Evolutionary conservation across 2,329 filamentous ascomycete species (phyloP).

Genomic region (Aaosphaeria arxii): DNA sequence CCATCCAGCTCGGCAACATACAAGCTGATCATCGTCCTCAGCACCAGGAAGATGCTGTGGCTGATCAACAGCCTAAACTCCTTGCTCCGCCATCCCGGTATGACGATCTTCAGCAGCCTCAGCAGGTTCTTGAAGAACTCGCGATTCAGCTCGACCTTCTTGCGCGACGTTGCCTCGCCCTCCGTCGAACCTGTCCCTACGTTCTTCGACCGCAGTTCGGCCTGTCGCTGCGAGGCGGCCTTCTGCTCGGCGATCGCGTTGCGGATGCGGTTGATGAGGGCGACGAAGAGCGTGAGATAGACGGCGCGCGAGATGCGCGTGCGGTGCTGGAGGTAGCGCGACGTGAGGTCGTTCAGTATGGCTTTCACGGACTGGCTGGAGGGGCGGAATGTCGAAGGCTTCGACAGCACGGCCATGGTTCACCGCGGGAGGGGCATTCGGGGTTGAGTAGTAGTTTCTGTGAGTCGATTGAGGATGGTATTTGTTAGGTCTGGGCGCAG

Average conservation of each 20-base stretch:
- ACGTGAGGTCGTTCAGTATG: constrained; percentile 36
- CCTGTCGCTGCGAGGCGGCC: constrained; percentile 69
- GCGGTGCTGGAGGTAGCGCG: constrained; percentile 37
- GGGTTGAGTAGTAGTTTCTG: no score
- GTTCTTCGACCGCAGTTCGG: constrained; percentile 54
- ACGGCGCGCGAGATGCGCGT: constrained; percentile 42
- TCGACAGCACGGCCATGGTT: constrained; percentile 41
- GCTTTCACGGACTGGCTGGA: constrained; percentile 33
- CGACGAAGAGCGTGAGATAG: constrained; percentile 41
- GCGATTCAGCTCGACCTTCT: constrained; percentile 88
- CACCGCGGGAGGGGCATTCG: constrained; percentile 6
- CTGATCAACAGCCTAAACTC: constrained; percentile 82
- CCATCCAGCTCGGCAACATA: constrained; percentile 97
- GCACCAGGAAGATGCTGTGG: constrained; percentile 88
- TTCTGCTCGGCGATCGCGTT: constrained; percentile 93
- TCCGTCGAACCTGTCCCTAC: constrained; percentile 35
- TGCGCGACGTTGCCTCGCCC: constrained; percentile 48
- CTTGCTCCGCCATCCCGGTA: constrained; percentile 86
- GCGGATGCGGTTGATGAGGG: constrained; percentile 70
- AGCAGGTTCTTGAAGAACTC: constrained; percentile 80
- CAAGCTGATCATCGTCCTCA: constrained; percentile 87
- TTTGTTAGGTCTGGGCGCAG: no score
- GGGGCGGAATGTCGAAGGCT: constrained; percentile 27
- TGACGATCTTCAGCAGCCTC: constrained; percentile 76
- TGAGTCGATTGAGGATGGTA: no score